phyloP scores from a whole-genome alignment of 1,284 basidiomycete species.

The Marasmius fiardii region DNA sequence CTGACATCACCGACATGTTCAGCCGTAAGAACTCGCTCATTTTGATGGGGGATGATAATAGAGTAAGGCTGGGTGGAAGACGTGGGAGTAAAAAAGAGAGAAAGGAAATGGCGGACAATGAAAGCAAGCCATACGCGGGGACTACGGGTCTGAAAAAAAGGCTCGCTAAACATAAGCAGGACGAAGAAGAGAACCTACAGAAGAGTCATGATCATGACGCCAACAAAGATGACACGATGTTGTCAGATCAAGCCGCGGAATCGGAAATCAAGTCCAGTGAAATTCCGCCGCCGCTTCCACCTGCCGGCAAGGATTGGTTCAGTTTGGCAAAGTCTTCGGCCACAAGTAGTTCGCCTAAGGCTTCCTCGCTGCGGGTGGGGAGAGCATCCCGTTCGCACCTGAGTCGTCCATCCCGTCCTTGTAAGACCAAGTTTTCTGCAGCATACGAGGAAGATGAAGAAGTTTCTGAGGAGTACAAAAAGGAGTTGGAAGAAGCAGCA shows the following conservation, averaged over 20 bases:
- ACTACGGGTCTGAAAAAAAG: constrained; percentile 73
- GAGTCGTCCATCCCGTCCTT: constrained; percentile 25
- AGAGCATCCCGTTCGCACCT: constrained; percentile 52
- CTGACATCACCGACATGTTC: constrained; percentile 59
- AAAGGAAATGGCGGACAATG: constrained; percentile 33
- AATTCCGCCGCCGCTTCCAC: constrained; percentile 20
- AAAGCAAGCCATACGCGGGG: constrained; percentile 69
- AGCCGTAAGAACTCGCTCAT: constrained; percentile 56
- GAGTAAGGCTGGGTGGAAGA: constrained; percentile 30
- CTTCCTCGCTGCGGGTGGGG: constrained; percentile 64
- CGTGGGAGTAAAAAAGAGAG: constrained; percentile 28
- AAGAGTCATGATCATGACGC: not conserved
- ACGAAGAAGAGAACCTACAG: constrained; percentile 25
- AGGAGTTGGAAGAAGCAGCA: constrained; percentile 50
- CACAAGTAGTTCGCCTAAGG: constrained; percentile 22
- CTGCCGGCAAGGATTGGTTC: constrained; percentile 21
- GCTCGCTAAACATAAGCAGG: constrained; percentile 45
- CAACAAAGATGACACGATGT: not conserved
- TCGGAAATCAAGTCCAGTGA: not conserved
- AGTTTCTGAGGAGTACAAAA: constrained; percentile 36
- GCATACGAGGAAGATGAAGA: constrained; percentile 60
- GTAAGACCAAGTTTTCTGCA: constrained; percentile 60
- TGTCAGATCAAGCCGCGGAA: not conserved
- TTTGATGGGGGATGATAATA: constrained; percentile 54
- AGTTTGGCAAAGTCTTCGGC: constrained; percentile 15